Evolutionary conservation across 305 asterid species (phyloP), one percentile per base, ranked within the genome.

Genomic region (Plantago coronopus): DNA sequence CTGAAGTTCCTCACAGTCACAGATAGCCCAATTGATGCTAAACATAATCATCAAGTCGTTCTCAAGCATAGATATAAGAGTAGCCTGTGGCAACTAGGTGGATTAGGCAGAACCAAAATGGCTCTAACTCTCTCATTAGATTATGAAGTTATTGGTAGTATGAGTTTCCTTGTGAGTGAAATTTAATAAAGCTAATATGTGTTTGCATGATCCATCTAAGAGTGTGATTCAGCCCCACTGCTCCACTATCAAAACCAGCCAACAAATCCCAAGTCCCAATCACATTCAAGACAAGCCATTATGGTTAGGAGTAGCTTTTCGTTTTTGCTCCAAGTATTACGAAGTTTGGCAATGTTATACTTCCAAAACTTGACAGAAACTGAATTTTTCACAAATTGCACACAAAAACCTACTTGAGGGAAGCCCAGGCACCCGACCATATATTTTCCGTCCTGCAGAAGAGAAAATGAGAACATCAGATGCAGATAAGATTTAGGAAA

Each of bases 371-470:
- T 17, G 34, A 69, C 50, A 57, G 69, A 60, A 59, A 65, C 53
- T 8, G 48, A 42, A 38, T 51, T 11, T 48, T 45, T 69, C 25
- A 19, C 22, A 69, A 42, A 42, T 62, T 68, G 46, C 17, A 29
- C 58, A 68, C 64, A 78, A 51, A 66, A 61, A 69, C 91, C 61
- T 79, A 89, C 98, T 25, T 78, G 91, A 61, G 99, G 99, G 72
- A 42, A 93, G 69, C 96, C 96, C 81, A 79, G 79, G 87, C 99
- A 93, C 38, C 98, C 99, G 63, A 93, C 96, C 99, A 89, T 93
- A 88, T 85, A 93, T 66, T 83, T 89, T 67, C 99, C 99, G 67
- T 93, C 99, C 97, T 89, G 95, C 85, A 84, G 49, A 63, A 46
- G 64, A 53, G 63, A 70, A 37, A 47, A 58, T n/a, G 37, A 34